Conservation (phyloP, 768 basidiomycete species). For the Tricholoma matsutake region DNA sequence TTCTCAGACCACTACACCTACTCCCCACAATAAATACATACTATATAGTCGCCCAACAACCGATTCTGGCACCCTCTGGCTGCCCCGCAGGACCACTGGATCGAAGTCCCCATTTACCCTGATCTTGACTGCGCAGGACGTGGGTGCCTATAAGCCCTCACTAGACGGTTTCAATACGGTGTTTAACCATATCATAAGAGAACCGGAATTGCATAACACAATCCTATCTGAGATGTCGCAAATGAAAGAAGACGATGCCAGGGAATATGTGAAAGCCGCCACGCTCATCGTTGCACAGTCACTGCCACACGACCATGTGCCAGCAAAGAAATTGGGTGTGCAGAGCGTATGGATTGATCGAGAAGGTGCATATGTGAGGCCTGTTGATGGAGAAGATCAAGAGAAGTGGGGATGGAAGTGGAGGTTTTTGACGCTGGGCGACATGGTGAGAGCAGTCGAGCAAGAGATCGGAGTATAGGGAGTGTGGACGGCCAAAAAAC, state of each 20-base stretch:
- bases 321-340: constrained; percentile 56
- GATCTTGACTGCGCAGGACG: constrained; percentile 69
- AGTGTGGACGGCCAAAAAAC: too few relatives aligned
- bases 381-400: constrained; percentile 29
- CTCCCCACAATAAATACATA: constrained; percentile 4
- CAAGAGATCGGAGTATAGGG: constrained; percentile 25
- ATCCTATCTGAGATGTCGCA: constrained; percentile 10
- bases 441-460: constrained; percentile 59
- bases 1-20: constrained; percentile 10
- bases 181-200: constrained; percentile 40
- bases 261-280: constrained; percentile 37
- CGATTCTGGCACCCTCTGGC: constrained; percentile 37
- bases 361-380: constrained; percentile 42
- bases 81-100: constrained; percentile 37
- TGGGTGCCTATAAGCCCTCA: constrained; percentile 71
- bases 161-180: constrained; percentile 50
- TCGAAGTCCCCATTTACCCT: constrained; percentile 61
- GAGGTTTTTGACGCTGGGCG: constrained; percentile 58
- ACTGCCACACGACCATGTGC: constrained; percentile 61
- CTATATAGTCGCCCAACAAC: constrained; percentile 30
- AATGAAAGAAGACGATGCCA: constrained; percentile 12
- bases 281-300: constrained; percentile 71
- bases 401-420: constrained; percentile 38
- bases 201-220: constrained; percentile 38
- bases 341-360: constrained; percentile 67